These are phyloP conservation scores for Sutorius australiensis DNA, from an alignment of 768 basidiomycete species.

Conservation along the genomic window DNA sequence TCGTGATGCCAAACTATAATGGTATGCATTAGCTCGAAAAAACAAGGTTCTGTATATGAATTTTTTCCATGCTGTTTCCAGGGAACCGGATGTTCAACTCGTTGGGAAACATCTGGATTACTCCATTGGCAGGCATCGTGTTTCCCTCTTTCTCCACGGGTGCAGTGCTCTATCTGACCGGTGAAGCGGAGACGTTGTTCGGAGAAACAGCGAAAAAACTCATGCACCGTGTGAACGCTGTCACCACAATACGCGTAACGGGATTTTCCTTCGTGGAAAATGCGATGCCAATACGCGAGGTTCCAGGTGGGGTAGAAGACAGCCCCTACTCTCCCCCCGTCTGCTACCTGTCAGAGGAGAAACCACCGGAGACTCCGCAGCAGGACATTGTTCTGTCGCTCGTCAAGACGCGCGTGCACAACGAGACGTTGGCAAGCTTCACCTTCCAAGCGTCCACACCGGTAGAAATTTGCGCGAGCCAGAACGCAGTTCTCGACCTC, in stretches of 20 bases:
- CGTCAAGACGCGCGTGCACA: slow-evolving; percentile 17
- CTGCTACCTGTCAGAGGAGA: slow-evolving; percentile 48
- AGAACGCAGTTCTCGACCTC: slow-evolving; percentile 55
- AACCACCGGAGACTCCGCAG: slow-evolving; percentile 24
- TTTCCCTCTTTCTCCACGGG: slow-evolving; percentile 53
- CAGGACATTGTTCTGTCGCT: slow-evolving; percentile 29
- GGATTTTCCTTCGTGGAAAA: slow-evolving; percentile 51
- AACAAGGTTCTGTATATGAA: neutral
- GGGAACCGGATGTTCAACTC: slow-evolving; percentile 64
- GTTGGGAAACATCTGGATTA: slow-evolving; percentile 57
- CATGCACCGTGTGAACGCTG: slow-evolving; percentile 46
- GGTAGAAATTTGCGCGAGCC: slow-evolving; percentile 36
- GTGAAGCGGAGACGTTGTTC: slow-evolving; percentile 48
- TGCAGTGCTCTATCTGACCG: slow-evolving; percentile 58
- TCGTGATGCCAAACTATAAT: slow-evolving; percentile 59
- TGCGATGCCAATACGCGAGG: slow-evolving; percentile 52
- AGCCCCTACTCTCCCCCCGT: slow-evolving; percentile 63
- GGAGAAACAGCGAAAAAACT: slow-evolving; percentile 43
- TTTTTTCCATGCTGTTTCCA: slow-evolving; percentile 15
- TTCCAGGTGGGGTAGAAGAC: slow-evolving; percentile 21
- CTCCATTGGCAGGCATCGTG: slow-evolving; percentile 54
- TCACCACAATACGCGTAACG: slow-evolving; percentile 48
- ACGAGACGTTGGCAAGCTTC: slow-evolving; percentile 49
- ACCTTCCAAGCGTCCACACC: slow-evolving; percentile 40
- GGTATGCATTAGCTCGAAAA: slow-evolving; percentile 29